phyloP scores from a whole-genome alignment of 441 rosid genomes.

The Daphne laureola region DNA sequence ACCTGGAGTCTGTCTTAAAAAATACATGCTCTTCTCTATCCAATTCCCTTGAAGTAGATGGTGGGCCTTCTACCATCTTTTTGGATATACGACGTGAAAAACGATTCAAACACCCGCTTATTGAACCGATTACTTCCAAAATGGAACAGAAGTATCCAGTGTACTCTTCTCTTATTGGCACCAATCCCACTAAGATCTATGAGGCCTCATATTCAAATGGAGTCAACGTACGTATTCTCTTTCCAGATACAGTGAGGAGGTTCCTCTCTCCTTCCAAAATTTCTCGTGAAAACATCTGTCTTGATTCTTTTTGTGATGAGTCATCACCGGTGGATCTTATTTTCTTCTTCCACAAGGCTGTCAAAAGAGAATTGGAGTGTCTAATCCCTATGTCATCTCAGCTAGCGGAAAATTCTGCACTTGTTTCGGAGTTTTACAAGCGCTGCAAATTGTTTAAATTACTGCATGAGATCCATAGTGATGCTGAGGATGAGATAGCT shows the following conservation, averaged over 20 bases:
- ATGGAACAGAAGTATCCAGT: slow-evolving; percentile 21
- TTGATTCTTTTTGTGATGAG: slow-evolving; percentile 21
- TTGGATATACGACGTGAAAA: slow-evolving; percentile 14
- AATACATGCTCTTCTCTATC: slow-evolving; percentile 31
- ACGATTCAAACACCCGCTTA: slow-evolving; percentile 19
- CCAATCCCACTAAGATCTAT: slow-evolving; percentile 17
- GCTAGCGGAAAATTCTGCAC: slow-evolving; percentile 37
- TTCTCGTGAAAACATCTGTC: slow-evolving; percentile 29
- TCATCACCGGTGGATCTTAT: slow-evolving; percentile 66
- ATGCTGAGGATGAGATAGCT: slow-evolving; percentile 77
- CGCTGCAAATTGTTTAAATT: slow-evolving; percentile 48
- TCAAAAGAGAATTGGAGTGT: slow-evolving; percentile 64
- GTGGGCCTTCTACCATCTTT: slow-evolving; percentile 25
- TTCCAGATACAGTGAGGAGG: slow-evolving; percentile 26
- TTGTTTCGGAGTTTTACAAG: slow-evolving; percentile 52
- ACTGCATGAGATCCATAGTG: slow-evolving; percentile 57
- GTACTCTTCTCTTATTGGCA: slow-evolving; percentile 19
- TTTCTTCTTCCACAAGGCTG: slow-evolving; percentile 81
- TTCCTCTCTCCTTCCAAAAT: slow-evolving; percentile 22
- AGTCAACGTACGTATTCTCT: slow-evolving; percentile 36
- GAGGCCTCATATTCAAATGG: slow-evolving; percentile 43
- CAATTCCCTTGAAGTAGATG: slow-evolving; percentile 29
- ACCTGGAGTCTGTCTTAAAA: slow-evolving; percentile 40
- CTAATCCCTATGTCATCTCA: slow-evolving; percentile 55
- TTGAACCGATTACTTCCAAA: slow-evolving; percentile 17